Conservation (phyloP, 2,329 filamentous ascomycete species). For the Berkeleyomyces rouxiae region DNA sequence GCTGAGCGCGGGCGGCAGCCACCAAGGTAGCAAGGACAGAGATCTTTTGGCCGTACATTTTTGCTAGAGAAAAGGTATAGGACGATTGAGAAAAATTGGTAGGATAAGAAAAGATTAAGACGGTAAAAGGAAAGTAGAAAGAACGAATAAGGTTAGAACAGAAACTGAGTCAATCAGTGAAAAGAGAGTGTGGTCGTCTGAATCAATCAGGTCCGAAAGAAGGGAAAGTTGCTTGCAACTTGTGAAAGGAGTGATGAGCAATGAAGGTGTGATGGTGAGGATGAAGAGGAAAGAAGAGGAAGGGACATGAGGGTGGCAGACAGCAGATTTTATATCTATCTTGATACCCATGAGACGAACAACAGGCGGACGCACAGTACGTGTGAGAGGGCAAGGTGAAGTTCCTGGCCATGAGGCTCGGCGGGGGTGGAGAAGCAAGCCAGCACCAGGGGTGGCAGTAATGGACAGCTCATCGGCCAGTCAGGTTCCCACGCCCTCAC, state of each 20-base stretch:
- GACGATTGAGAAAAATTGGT: background rate
- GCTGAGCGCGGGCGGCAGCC: slow-evolving; percentile 24
- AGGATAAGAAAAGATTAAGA: background rate
- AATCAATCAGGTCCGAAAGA: background rate
- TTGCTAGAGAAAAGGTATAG: too few relatives aligned
- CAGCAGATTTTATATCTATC: background rate
- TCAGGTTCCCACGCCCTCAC: background rate
- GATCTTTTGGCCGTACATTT: slow-evolving; percentile 9
- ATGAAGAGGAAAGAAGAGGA: background rate
- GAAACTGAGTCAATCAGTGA: slow-evolving; percentile 2
- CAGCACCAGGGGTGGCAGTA: background rate
- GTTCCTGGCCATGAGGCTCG: background rate
- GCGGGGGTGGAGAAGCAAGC: background rate
- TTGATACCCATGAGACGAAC: background rate
- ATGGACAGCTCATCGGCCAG: background rate
- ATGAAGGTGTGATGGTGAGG: background rate
- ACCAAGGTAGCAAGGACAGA: slow-evolving; percentile 17
- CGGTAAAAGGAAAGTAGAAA: background rate
- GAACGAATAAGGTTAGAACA: background rate
- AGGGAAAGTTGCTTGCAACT: slow-evolving; percentile 4
- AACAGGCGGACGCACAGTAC: background rate
- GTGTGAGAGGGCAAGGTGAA: too few relatives aligned
- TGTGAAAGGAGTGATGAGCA: background rate
- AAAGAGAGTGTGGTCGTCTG: background rate
- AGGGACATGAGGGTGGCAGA: background rate